Evolutionary conservation across 331 rosid species (phyloP), one percentile per base, ranked within the genome.

Genomic region (Quercus lobata): DNA sequence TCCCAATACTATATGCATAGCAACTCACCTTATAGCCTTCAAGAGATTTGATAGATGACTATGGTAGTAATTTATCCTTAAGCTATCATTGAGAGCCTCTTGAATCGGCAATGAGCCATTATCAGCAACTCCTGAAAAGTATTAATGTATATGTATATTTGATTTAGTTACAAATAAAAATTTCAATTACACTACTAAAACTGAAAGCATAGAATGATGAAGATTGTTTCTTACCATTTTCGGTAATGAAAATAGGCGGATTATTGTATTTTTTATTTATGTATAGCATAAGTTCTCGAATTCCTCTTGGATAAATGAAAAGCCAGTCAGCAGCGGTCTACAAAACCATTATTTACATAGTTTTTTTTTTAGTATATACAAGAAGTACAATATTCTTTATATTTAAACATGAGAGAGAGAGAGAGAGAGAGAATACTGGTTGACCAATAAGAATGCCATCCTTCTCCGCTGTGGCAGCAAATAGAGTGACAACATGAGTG

Each of bases 241-340:
- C 86, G 2, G 80, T 74, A 10, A 83, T 73, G 62, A 78, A 78
- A 24, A 78, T 73, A 10, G 32, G 17, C 3, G 86, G 86, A 49
- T 73, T 41, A 46, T 78, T 66, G 65, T 22, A 78, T 25, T 73
- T 78, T 2, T 73, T 57, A 32, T 57, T 73, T 21, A 63, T 57
- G 30, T 83, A 83, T 3, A 69, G 25, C 53, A 74, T 6, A 27
- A 78, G 19, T 57, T 83, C 83, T 61, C 37, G 16, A 49, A 83
- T 55, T 68, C 86, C 86, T 69, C 58, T 32, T 9, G 86, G 86
- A 58, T 83, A 83, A 12, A 69, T 12, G 69, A 68, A 73, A 3
- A 73, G 55, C 86, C 83, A 71, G 37, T 34, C 29, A 1, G 8
- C 8, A 18, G 27, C 53, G 1, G 72, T 68, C 72, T 68, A 35